Conservation (phyloP, 2,329 filamentous ascomycete species). For the Diatrype stigma region DNA sequence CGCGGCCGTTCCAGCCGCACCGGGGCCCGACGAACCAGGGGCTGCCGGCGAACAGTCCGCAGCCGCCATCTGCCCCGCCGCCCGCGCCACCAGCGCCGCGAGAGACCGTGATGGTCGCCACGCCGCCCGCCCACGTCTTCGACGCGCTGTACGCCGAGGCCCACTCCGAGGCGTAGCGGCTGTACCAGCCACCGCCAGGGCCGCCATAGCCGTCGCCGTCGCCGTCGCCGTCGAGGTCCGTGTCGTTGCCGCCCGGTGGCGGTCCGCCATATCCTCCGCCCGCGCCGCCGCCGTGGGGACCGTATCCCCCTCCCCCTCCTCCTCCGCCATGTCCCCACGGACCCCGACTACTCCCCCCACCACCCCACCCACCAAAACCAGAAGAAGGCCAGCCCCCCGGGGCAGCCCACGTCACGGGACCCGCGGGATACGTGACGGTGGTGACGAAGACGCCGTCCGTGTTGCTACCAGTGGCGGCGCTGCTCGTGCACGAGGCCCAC, state of each 20-base stretch:
- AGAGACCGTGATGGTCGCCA: constrained; percentile 30
- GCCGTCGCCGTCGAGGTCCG: neutral
- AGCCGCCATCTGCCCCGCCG: constrained; percentile 27
- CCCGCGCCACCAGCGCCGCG: neutral
- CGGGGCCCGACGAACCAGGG: constrained; percentile 36
- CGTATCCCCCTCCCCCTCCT: no score
- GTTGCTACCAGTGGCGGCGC: constrained; percentile 32
- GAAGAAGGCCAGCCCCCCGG: no score
- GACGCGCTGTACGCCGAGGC: constrained; percentile 22
- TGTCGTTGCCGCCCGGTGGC: no score
- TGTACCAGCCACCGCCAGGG: constrained; percentile 8
- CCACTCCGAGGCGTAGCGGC: constrained; percentile 27
- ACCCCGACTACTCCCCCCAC: constrained; percentile 2
- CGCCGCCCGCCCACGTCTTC: constrained; percentile 33
- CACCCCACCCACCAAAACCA: no score
- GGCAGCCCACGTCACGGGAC: constrained; percentile 30
- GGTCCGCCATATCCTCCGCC: neutral
- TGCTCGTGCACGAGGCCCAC: constrained; percentile 34
- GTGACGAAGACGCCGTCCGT: constrained; percentile 35
- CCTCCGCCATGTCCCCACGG: no score
- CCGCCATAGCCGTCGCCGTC: constrained; percentile 11
- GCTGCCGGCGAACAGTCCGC: constrained; percentile 33
- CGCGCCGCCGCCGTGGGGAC: neutral
- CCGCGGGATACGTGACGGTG: constrained; percentile 33
- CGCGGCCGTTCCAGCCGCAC: constrained; percentile 31